Evolutionary conservation across 352 stramenopile genomes (phyloP), one percentile per base, ranked within the genome.

Genomic region (Pythium myriotylum): DNA sequence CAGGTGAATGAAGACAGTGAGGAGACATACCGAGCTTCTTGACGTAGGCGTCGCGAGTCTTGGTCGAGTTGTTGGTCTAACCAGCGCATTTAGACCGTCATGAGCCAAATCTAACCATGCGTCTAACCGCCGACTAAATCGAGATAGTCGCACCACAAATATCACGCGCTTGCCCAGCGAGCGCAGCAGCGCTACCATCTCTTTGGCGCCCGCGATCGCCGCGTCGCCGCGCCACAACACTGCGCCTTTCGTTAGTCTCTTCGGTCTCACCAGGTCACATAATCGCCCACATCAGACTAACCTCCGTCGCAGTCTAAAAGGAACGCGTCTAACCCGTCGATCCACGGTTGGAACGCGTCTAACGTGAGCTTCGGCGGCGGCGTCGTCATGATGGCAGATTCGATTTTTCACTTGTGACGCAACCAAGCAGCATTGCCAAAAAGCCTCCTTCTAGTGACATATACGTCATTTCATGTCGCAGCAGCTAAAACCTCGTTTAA

Each of bases 31-130:
- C 82, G n/a, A 94, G 77, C 62, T 92, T 92, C 70, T 90, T 87
- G 48, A 94, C 81, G 70, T 92, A 92, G 14, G 79, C 79, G 29
- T 88, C 81, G 59, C 85, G 73, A 56, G 73, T 89, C 67, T 88
- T 94, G 59, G 83, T 92, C 41, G 85, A 89, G 72, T 94, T 94
- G 71, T 94, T 92, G 37, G 85, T 94, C 85, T 94, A 54, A 41
- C 8, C 33, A 47, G 17, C 27, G n/a, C 17, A 19, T 13, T 51
- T 51, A 35, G 22, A 51, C 20, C 6, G 40, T n/a, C 20, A 13
- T 13, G 4, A 24, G 29, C 29, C 48, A 4, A 23, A 8, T 54
- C 27, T 33, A 52, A 17, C 46, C 20, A 40, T 24, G 46, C 2
- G 33, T 40, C 26, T 43, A 43, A 14, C 5, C 24, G 14, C 8